These are phyloP conservation scores for Phytophthora palmivora DNA, from an alignment of 352 stramenopile genomes.

Conservation along the genomic window DNA sequence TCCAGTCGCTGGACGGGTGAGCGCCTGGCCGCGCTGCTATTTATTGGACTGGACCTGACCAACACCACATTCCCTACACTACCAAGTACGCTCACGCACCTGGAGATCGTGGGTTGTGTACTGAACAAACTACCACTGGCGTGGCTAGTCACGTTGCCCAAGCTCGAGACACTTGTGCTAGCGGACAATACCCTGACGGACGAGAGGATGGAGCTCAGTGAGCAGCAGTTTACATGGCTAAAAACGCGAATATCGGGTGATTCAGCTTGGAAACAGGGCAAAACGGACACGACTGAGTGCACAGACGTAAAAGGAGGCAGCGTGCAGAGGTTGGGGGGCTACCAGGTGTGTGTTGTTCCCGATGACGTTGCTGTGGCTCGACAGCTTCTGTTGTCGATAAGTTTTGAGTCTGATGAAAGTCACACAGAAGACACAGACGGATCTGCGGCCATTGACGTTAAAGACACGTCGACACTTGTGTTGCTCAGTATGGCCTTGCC, in stretches of 20 bases:
- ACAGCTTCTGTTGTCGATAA: conserved; percentile 8
- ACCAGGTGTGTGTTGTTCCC: conserved; percentile 30
- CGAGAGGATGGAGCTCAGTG: conserved; percentile 22
- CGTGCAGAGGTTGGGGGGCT: conserved; percentile 16
- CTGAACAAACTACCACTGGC: conserved; percentile 23
- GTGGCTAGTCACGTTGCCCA: conserved; percentile 21
- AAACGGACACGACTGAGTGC: conserved; percentile 10
- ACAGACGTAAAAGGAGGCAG: conserved; percentile 14
- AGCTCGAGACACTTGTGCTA: conserved; percentile 34
- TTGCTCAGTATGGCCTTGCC: conserved; percentile 41
- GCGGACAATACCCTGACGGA: conserved; percentile 17
- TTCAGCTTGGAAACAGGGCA: conserved; percentile 1
- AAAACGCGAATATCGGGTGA: conserved; percentile 7
- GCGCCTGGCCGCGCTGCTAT: conserved; percentile 28
- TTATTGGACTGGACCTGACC: conserved; percentile 47
- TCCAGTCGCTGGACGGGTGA: conserved; percentile 21
- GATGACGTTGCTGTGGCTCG: conserved; percentile 19
- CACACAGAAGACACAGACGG: conserved; percentile 7
- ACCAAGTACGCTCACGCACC: conserved; percentile 23
- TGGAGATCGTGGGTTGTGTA: conserved; percentile 38
- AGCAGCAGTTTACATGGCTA: conserved; percentile 28
- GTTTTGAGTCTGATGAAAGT: conserved; percentile 7
- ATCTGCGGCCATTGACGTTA: conserved; percentile 2
- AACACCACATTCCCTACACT: conserved; percentile 30
- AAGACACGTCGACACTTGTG: conserved; percentile 40